Evolutionary conservation across 225 moss, liverwort and hornwort genomes (phyloP).

Genomic region (Rhytidiadelphus loreus): DNA sequence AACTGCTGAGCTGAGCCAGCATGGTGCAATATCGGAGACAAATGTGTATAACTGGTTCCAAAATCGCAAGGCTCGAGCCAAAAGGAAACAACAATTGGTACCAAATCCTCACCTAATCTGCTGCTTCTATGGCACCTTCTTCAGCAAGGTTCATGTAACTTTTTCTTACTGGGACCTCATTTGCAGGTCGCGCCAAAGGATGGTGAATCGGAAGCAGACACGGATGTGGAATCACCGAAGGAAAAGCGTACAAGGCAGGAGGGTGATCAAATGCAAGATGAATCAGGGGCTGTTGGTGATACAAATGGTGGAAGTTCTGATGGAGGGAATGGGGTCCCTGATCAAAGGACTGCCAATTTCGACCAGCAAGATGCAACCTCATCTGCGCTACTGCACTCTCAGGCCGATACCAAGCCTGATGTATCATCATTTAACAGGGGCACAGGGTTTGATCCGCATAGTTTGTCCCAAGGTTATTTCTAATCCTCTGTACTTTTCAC

Average conservation of each 20-base stretch:
- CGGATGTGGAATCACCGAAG: constrained; percentile 86
- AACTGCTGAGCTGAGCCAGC: constrained; percentile 77
- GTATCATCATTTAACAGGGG: constrained; percentile 37
- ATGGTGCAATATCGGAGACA: constrained; percentile 88
- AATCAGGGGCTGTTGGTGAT: constrained; percentile 49
- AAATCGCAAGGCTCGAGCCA: constrained; percentile 93
- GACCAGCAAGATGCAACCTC: constrained; percentile 42
- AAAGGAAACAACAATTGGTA: constrained; percentile 77
- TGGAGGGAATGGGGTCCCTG: constrained; percentile 28
- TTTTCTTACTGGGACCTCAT: not conserved
- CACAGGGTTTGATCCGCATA: constrained; percentile 42
- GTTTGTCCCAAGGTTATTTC: constrained; percentile 33
- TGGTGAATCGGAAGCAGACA: constrained; percentile 92
- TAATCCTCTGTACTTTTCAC: not conserved
- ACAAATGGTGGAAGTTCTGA: constrained; percentile 45
- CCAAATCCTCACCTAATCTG: not conserved
- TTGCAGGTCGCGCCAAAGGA: constrained; percentile 58
- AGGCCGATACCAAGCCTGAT: constrained; percentile 39
- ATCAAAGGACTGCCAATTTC: constrained; percentile 25
- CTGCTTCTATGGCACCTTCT: not conserved
- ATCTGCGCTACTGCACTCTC: constrained; percentile 34
- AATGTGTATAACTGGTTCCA: constrained; percentile 99
- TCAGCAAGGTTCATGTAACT: not conserved
- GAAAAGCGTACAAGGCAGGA: constrained; percentile 74
- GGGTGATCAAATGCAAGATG: constrained; percentile 71